Base-by-base conservation (phyloP, 2,329 filamentous ascomycete species). In the Arachnomyces sp. region DNA sequence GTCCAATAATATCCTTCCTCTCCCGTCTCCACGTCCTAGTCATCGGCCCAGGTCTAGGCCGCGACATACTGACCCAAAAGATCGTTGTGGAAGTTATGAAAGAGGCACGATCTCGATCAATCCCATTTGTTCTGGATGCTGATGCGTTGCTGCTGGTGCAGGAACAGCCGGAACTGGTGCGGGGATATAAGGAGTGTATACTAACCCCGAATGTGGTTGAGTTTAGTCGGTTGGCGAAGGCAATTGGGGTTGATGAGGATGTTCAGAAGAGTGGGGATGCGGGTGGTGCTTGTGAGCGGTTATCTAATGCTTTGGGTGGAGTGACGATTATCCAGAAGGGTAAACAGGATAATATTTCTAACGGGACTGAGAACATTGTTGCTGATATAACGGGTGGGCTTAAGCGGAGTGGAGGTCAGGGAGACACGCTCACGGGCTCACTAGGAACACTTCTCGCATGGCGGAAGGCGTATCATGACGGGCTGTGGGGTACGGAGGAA, bases 121-220 rank as follows among this genome's bases (percentile, higher is more conserved):
- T 95, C 48, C 85, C 88, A 0, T 78, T 96, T 44, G 87, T 98
- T 5, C 67, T 98, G 2, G 92, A 98, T 57, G 92, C 92, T 0
- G 92, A 98, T 62, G 90, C 86, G 1, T 68, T 98, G 17, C 77
- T 79, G 45, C 66, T 96, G 1, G 82, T 93, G 9, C 82, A 86
- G 53, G 80, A 77, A 21, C 68, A 82, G 36, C 89, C 88, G 0
- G 80, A 80, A 28, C 67, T 96, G 1, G 77, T 98, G 1, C 74
- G 77, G 15, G 89, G 88, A 1, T 96, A 90, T 67, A 74, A 72
- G 34, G 77, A 86, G 44, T 93, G 86, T 38, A 86, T 98, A 39
- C 67, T 98, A 42, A 98, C 92, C 31, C 92, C 92, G 1, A 98
- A 98, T 49, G 84, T 95, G 0, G 87, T 94, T 3, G 92, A 98